A percentile compares a stretch with the other conserved stretches of the same genome.
Evolutionary conservation across 352 stramenopile species (phyloP).

Genomic region (Globisporangium paroecandrum): DNA sequence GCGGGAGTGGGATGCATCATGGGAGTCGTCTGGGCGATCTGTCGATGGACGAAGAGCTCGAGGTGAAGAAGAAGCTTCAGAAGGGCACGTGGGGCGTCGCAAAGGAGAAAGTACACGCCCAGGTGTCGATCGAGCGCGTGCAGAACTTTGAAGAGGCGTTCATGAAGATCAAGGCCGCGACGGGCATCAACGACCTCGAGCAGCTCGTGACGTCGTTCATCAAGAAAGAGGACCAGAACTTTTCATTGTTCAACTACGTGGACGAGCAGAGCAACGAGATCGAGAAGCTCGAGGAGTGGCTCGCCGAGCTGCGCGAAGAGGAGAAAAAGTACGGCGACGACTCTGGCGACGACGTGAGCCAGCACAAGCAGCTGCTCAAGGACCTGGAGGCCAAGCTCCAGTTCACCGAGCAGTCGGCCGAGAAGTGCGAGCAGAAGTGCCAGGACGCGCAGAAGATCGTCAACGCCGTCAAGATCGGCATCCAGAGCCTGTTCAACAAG

Average conservation of each 20-base stretch:
- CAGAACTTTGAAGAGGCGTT: slow-evolving; percentile 96
- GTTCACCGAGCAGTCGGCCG: slow-evolving; percentile 71
- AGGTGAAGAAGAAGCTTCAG: slow-evolving; percentile 72
- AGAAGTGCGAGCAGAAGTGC: slow-evolving; percentile 90
- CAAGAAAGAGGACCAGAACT: slow-evolving; percentile 96
- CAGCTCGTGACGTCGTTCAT: slow-evolving; percentile 92
- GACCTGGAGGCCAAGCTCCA: slow-evolving; percentile 86
- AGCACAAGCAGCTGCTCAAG: slow-evolving; percentile 88
- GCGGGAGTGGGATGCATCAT: slow-evolving; percentile 1
- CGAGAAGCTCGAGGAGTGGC: slow-evolving; percentile 88
- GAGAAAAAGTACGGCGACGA: slow-evolving; percentile 85
- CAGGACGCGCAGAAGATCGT: slow-evolving; percentile 87
- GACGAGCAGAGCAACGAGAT: slow-evolving; percentile 95
- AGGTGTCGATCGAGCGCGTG: slow-evolving; percentile 88
- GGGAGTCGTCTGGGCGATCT: slow-evolving; percentile 34
- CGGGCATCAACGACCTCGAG: slow-evolving; percentile 90
- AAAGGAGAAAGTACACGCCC: slow-evolving; percentile 85
- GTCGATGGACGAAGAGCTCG: slow-evolving; percentile 54
- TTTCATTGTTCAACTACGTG: slow-evolving; percentile 94
- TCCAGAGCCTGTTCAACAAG: slow-evolving; percentile 74
- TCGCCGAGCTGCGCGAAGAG: slow-evolving; percentile 71
- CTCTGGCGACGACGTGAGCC: slow-evolving; percentile 76
- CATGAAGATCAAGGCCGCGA: slow-evolving; percentile 91
- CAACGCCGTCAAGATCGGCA: slow-evolving; percentile 85
- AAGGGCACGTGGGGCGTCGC: slow-evolving; percentile 78